Conservation (phyloP, 2,329 filamentous ascomycete species). For the Leptographium flavum region DNA sequence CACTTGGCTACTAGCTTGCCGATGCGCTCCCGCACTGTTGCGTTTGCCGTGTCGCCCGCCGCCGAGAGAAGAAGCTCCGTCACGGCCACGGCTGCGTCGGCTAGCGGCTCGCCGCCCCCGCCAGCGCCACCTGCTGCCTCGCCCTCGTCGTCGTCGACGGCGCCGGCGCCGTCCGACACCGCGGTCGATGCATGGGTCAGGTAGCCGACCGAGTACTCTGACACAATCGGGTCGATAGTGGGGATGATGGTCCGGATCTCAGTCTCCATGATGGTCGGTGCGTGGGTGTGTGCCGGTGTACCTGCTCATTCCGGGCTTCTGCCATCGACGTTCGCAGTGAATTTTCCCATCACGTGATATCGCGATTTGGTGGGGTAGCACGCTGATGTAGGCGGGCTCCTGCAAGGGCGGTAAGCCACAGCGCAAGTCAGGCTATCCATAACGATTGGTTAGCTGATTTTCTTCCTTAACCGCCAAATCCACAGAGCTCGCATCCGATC, state of each 20-base stretch:
- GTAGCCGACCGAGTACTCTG: constrained; percentile 89
- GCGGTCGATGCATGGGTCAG: constrained; percentile 82
- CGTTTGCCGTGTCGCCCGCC: constrained; percentile 59
- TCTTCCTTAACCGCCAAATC: no score
- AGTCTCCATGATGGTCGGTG: constrained; percentile 53
- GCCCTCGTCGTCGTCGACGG: constrained; percentile 41
- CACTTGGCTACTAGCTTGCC: constrained; percentile 78
- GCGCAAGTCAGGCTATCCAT: no score
- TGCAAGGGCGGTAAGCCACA: no score
- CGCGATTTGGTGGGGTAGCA: no score
- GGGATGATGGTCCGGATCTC: constrained; percentile 76
- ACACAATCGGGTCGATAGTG: constrained; percentile 75
- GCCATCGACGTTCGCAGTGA: no score
- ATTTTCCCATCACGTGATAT: no score
- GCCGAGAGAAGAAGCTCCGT: constrained; percentile 86
- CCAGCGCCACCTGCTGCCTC: constrained; percentile 13
- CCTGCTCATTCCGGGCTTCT: no score
- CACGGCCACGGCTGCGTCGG: constrained; percentile 70
- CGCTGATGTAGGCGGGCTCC: no score
- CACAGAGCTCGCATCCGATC: no score
- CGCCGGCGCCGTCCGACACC: constrained; percentile 52
- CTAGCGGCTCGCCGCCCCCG: constrained; percentile 48
- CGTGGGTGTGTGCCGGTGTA: no score
- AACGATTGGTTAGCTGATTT: no score
- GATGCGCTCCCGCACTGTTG: constrained; percentile 62